Evolutionary conservation across 176 grass and related monocot species (phyloP), one percentile per base, ranked within the genome.

Genomic region (Oryza glaberrima): DNA sequence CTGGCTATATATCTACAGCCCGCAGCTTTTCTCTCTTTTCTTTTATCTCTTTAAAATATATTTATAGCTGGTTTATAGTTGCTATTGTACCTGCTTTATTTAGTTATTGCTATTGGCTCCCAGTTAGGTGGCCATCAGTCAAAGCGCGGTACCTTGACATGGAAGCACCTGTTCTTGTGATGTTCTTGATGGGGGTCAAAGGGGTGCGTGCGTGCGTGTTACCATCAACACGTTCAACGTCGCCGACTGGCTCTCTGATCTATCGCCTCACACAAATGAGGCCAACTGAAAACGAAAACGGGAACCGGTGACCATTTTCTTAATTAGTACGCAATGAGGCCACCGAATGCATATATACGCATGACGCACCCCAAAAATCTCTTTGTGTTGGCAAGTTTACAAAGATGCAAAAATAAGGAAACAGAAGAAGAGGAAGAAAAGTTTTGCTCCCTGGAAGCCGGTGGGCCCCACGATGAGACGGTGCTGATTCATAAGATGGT

Each of bases 171-270:
- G 72, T 67, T 60, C 20, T 56, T 26, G 19, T 25, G 25, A 67
- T 47, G 25, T 6, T 38, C 54, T 44, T 20, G 35, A 40, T 64
- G 10, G 10, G 84, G 71, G 44, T 82, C 83, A 86, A 67, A 86
- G 1, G 26, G 67, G 73, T 11, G 54, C 12, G 73, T 11, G 54
- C 12, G 73, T 11, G 54, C 12, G 54, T 86, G 78, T 78, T 82
- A 41, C 34, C 56, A 79, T 90, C 79, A 69, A 73, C 83, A 46
- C 22, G 58, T 61, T 79, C 83, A 67, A 86, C 88, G 3, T 74
- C 86, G 67, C 36, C 60, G 75, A 43, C 73, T 58, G 52, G 44
- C 67, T 25, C 73, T 17, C n/a, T 46, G 3, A 63, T 63, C n/a
- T 58, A n/a, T n/a, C 17, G 36, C 34, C 46, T n/a, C 36, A 15